Base-by-base conservation (phyloP, 441 rosid species). In the Syzygium syzygioides region DNA sequence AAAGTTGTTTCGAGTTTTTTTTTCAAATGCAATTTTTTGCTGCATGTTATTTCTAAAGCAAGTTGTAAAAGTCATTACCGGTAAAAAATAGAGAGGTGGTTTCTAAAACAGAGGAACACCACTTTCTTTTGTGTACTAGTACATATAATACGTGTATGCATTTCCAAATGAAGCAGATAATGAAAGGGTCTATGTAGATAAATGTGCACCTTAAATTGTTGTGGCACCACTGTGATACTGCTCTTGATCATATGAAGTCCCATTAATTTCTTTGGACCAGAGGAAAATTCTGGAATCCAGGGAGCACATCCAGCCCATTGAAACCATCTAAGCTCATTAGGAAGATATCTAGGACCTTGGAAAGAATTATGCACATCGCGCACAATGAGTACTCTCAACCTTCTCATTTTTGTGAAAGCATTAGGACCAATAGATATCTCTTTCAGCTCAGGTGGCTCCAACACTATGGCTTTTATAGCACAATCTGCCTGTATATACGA, bases 371-470 rank as follows among this genome's bases (percentile, higher is more conserved):
- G 8, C 9, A 60, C 9, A 14, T 60, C 13, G 4, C 1, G 2
- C 34, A 60, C 0, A 6, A 60, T 60, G 32, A 60, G 34, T 15
- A 60, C 14, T 60, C 68, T 60, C 19, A 60, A 0, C 19, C 2
- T 60, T 28, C 64, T 59, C 64, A 59, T 26, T 59, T 59, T 59
- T 26, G 64, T 26, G 1, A 59, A 59, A 59, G 30, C 32, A 14
- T 60, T 1, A 0, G 68, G 9, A 60, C 8, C 1, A 0, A 60
- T 3, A 14, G 1, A 13, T 6, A 28, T 28, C 32, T 60, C 1
- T 28, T 4, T 14, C 0, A 0, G 1, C 68, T 60, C 18, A 13
- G 9, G 34, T 28, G 34, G 0, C 9, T 60, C 0, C 68, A 60
- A 60, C 19, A 28, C 4, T 60, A 60, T 28, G 9, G 68, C 68